Percentiles rank a stretch among this genome's conserved stretches.
These are phyloP conservation scores for Aplosporella prunicola DNA, from an alignment of 2,329 filamentous ascomycete species.

Conservation along the genomic window DNA sequence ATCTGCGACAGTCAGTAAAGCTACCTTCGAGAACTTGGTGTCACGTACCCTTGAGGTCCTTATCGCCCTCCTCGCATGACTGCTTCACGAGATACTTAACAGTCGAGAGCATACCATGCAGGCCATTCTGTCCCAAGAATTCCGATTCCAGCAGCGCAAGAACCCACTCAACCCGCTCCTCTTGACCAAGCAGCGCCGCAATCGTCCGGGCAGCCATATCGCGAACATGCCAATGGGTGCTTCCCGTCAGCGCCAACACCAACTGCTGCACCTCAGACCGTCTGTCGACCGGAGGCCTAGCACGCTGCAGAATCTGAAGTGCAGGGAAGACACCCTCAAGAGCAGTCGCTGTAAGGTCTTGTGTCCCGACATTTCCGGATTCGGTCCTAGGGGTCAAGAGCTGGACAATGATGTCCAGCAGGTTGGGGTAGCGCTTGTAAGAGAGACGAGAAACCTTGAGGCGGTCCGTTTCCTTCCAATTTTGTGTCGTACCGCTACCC, in stretches of 20 bases:
- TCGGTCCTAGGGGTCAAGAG: conserved; percentile 44
- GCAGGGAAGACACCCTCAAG: conserved; percentile 69
- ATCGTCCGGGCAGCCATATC: conserved; percentile 71
- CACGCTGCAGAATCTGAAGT: conserved; percentile 68
- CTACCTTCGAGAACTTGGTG: background rate
- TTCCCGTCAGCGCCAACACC: conserved; percentile 55
- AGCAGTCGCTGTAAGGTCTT: conserved; percentile 23
- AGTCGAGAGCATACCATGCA: conserved; percentile 24
- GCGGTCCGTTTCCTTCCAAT: conserved; percentile 46
- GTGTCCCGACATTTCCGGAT: conserved; percentile 1
- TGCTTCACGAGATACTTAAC: conserved; percentile 24
- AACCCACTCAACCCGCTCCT: conserved; percentile 18
- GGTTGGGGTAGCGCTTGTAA: conserved; percentile 57
- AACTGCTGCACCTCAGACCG: conserved; percentile 47
- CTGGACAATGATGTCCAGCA: conserved; percentile 54
- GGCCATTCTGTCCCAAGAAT: conserved; percentile 16
- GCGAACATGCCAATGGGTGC: conserved; percentile 68
- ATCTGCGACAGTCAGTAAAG: conserved; percentile 1
- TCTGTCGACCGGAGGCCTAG: conserved; percentile 52
- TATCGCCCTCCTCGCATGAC: background rate
- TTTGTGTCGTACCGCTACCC: conserved; percentile 20
- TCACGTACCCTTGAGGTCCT: conserved; percentile 1
- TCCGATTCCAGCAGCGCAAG: conserved; percentile 15
- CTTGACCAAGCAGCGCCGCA: conserved; percentile 23
- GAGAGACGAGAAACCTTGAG: conserved; percentile 48